phyloP scores from a whole-genome alignment of 345 rosid genomes.

The Eucalyptus regnans region DNA sequence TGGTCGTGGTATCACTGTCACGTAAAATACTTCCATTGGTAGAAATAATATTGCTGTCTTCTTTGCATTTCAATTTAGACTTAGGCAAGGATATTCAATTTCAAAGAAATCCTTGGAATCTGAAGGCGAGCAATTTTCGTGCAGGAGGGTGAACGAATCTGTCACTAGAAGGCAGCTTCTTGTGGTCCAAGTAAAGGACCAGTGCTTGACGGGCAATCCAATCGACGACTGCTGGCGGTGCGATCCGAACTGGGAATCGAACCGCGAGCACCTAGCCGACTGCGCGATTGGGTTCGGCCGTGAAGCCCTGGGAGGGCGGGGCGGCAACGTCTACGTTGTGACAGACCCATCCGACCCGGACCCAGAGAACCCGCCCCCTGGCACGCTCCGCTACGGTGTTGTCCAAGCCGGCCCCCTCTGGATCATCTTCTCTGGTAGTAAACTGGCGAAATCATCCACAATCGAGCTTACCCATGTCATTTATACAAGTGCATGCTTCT shows the following conservation, averaged over 20 bases:
- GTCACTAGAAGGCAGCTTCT: not conserved
- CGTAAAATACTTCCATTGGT: no score
- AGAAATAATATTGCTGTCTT: no score
- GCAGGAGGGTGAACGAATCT: conserved; percentile 5
- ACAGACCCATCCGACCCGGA: not conserved
- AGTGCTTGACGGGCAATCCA: conserved; percentile 1
- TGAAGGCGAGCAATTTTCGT: not conserved
- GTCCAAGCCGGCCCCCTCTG: conserved; percentile 8
- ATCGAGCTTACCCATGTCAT: not conserved
- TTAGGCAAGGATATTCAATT: no score
- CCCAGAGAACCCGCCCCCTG: conserved; percentile 1
- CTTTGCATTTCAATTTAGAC: no score
- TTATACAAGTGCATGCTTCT: not conserved
- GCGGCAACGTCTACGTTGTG: not conserved
- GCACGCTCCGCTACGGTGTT: conserved; percentile 9
- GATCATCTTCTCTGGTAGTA: conserved; percentile 3
- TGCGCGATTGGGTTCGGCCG: conserved; percentile 4
- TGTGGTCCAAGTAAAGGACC: not conserved
- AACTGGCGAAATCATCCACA: not conserved
- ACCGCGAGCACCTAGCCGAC: not conserved
- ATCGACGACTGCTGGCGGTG: conserved; percentile 6
- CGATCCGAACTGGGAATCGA: not conserved
- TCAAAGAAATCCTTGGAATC: no score
- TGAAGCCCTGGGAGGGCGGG: conserved; percentile 1
- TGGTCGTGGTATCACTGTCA: no score